Conservation (phyloP, 23 red algal genomes). For the Gracilaria gracilis region DNA sequence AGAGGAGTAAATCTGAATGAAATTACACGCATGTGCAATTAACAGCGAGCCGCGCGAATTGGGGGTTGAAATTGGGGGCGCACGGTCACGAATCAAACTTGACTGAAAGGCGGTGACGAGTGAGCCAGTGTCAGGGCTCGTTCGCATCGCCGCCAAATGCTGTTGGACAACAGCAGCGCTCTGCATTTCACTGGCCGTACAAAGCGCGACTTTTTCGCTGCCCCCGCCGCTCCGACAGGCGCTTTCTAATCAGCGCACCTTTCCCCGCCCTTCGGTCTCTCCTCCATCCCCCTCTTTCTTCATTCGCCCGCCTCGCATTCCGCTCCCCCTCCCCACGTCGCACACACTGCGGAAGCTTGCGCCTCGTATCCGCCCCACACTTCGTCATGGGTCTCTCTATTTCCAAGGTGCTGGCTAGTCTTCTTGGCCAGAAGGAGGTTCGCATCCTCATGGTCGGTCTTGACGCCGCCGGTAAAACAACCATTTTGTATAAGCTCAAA, state of each 20-base stretch:
- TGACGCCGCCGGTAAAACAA: constrained; percentile 96
- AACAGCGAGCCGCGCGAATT: background rate
- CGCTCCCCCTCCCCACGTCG: background rate
- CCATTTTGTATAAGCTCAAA: constrained; percentile 99
- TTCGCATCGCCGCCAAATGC: constrained; percentile 40
- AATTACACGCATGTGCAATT: background rate
- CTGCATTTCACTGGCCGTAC: constrained; percentile 42
- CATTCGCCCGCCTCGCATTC: background rate
- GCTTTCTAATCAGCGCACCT: background rate
- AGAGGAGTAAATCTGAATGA: background rate
- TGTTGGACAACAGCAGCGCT: constrained; percentile 37
- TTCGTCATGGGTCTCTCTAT: constrained; percentile 91
- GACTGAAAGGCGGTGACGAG: constrained; percentile 24
- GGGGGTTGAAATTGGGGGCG: background rate
- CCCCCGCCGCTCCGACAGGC: background rate
- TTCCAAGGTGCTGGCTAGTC: constrained; percentile 89
- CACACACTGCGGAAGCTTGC: background rate
- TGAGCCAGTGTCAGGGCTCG: constrained; percentile 40
- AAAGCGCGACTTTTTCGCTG: background rate
- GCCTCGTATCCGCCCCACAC: background rate
- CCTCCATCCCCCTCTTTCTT: background rate
- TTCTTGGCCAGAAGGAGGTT: constrained; percentile 98
- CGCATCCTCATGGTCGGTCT: constrained; percentile 96
- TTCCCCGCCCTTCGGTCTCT: background rate
- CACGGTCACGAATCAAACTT: constrained; percentile 54